Conservation (phyloP, 2,329 filamentous ascomycete species). For the Rutstroemia sp. region DNA sequence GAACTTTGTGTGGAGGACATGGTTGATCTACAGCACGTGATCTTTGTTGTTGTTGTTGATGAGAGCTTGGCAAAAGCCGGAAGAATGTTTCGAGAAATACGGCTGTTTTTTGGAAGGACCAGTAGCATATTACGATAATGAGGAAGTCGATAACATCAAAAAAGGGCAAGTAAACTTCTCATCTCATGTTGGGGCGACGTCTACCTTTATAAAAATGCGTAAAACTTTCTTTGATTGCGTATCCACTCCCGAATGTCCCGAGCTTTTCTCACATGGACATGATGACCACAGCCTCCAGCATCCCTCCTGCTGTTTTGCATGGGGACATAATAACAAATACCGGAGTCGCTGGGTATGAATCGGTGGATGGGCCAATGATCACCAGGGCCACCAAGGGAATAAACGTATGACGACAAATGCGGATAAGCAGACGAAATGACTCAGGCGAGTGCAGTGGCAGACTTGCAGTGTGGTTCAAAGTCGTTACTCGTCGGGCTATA, state of each 20-base stretch:
- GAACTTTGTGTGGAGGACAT: conserved; percentile 4
- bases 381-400: conserved; percentile 3
- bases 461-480: not conserved
- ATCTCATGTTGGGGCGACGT: not conserved
- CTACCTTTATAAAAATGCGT: not conserved
- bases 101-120: not conserved
- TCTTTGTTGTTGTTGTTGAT: not conserved
- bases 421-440: conserved; percentile 7
- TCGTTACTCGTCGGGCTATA: too few relatives aligned
- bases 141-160: not conserved
- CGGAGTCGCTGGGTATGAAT: not conserved
- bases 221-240: conserved; percentile 1
- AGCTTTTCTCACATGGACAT: conserved; percentile 3
- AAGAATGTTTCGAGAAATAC: not conserved
- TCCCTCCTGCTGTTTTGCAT: conserved; percentile 3
- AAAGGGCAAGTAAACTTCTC: not conserved
- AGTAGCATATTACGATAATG: conserved; percentile 1
- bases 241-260: conserved; percentile 9
- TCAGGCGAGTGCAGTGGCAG: conserved; percentile 7
- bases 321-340: not conserved
- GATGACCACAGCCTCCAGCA: conserved; percentile 1
- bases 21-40: not conserved
- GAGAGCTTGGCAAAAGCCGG: not conserved
- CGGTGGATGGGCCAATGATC: conserved; percentile 5
- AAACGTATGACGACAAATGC: conserved; percentile 6